Percentiles rank a stretch among this genome's conserved stretches.
These are phyloP conservation scores for Hanseniaspora mollemarum DNA, from an alignment of 805 yeast genomes.

Conservation along the genomic window DNA sequence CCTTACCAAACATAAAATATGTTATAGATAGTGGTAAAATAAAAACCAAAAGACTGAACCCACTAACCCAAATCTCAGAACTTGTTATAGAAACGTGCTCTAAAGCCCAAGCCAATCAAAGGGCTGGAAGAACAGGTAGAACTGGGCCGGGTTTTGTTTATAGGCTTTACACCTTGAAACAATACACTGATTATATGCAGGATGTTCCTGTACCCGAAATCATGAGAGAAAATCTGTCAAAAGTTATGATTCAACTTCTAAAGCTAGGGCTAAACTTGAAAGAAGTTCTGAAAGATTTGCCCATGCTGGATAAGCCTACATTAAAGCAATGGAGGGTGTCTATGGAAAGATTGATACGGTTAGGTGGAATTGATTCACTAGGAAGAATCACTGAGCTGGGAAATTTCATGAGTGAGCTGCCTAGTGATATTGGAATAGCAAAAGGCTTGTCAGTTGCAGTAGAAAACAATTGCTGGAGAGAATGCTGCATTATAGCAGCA, in stretches of 20 bases:
- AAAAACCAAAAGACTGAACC: conserved; percentile 81
- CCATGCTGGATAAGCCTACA: conserved; percentile 85
- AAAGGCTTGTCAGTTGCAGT: conserved; percentile 59
- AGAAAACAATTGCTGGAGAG: conserved; percentile 47
- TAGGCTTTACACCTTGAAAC: conserved; percentile 64
- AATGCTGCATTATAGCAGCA: conserved; percentile 61
- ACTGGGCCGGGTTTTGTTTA: conserved; percentile 95
- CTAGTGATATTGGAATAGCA: conserved; percentile 82
- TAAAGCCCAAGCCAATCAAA: conserved; percentile 87
- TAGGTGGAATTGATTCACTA: conserved; percentile 72
- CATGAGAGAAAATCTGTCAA: conserved; percentile 66
- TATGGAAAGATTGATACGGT: conserved; percentile 65
- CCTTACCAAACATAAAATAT: conserved; percentile 89
- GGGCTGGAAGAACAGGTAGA: conserved; percentile 98
- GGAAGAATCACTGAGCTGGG: conserved; percentile 75
- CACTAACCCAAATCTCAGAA: conserved; percentile 79
- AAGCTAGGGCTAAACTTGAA: conserved; percentile 55
- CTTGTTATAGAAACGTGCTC: conserved; percentile 81
- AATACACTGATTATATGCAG: conserved; percentile 63
- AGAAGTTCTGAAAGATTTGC: conserved; percentile 67
- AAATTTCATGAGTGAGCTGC: conserved; percentile 78
- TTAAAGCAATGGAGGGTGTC: conserved; percentile 61
- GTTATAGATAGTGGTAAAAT: conserved; percentile 94
- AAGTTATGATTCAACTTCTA: conserved; percentile 62
- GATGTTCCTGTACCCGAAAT: conserved; percentile 83